Evolutionary conservation across 129 eudicot species (phyloP), one percentile per base, ranked within the genome.

Genomic region (Centella asiatica): DNA sequence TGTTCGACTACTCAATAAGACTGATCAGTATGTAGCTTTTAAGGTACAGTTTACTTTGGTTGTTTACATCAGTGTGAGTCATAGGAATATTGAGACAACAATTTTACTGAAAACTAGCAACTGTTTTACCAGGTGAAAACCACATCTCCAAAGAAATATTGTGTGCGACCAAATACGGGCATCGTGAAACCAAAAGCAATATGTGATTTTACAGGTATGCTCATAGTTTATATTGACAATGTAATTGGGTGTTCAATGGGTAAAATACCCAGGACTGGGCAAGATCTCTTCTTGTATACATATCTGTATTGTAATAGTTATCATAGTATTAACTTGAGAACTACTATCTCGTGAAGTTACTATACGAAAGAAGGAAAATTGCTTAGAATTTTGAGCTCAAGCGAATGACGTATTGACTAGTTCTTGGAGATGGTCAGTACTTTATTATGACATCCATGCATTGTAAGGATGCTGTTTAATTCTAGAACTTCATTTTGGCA

Each of bases 1-100:
- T 63, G 59, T 84, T 57, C 81, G 76, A 39, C 73, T 81, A 67
- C 47, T 62, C 60, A 84, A 84, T 58, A 78, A 75, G 72, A 71
- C 87, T 17, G 69, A 70, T 60, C 62, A 66, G 63, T 73, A 72
- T 77, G 87, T 84, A 49, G 93, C 87, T 54, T 84, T 81, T 65
- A 80, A 70, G 81, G 76, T 76, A 52, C n/a, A 42, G 39, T 62
- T 7, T 17, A 20, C 3, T 7, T 19, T 69, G 32, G 24, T 29
- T 29, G 29, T n/a, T 50, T 70, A 5, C 39, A 39, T n/a, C 4
- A 20, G 18, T 11, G 44, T 70, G 39, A 15, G n/a, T 73, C 60
- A 61, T 46, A 20, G 22, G 36, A 45, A 19, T 17, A 26, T 18
- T 61, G 31, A 9, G 32, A 64, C 6, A 29, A 29, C 10, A 18